Base-by-base conservation (phyloP, 768 basidiomycete species). In the Leucogyrophana mollusca region DNA sequence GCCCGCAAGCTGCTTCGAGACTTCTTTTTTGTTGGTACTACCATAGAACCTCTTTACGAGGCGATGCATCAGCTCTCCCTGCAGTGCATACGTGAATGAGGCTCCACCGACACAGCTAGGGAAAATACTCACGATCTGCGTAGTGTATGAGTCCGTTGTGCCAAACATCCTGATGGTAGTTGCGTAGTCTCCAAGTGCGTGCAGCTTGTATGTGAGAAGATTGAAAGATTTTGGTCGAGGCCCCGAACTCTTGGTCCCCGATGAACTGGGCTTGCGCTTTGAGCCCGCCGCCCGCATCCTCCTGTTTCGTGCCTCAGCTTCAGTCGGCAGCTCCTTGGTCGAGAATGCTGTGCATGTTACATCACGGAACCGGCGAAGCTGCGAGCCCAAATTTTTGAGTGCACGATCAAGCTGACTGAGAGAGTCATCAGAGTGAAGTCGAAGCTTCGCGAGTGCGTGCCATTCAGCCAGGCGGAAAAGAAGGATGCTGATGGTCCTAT, bases 31-130 rank as follows among this genome's bases (percentile, higher is more conserved):
- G 46, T 59, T 65, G 1, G 63, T 61, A 4, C 56, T 50, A 3
- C 30, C 43, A 43, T 69, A 65, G 9, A 55, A 53, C 17, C 36
- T 40, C 39, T 72, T 72, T 5, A 67, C 49, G 0, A 47, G 45
- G 0, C 51, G 61, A 43, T 72, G 71, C 4, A 66, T 49, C 1
- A 60, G 53, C 42, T 73, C 67, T 5, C 68, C 65, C 69, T 71
- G 44, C 3, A 3, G 18, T 18, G 23, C 22, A 30, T n/a, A n/a
- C n/a, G n/a, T 30, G 27, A 30, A 6, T 30, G 13, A 30, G 27
- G 7, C 13, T 30, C 27, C 7, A 7, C 13, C 27, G 27, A 13
- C 13, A 7, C 20, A 37, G 20, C 20, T 6, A 37, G 5, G 39
- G 35, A 10, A 20, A 11, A 13, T 18, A 56, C 61, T 2, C 46